phyloP scores from a whole-genome alignment of 2,329 filamentous ascomycete species.

The Leptodontidium sp. region DNA sequence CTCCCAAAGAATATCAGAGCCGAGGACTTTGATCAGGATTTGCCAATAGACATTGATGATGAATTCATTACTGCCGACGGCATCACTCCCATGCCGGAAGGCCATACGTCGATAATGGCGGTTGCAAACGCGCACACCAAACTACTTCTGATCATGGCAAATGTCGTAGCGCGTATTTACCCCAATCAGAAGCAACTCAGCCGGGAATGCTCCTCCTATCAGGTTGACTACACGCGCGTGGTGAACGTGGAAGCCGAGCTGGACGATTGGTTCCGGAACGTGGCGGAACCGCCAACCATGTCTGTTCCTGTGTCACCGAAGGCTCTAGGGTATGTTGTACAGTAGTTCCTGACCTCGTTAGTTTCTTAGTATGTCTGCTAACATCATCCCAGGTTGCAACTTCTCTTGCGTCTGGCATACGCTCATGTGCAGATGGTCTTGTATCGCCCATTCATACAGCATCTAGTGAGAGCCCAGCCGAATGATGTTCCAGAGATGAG shows the following conservation, averaged over 20 bases:
- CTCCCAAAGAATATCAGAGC: constrained; percentile 67
- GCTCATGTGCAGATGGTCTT: constrained; percentile 81
- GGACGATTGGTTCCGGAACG: constrained; percentile 64
- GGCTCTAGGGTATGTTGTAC: constrained; percentile 54
- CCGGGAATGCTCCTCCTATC: constrained; percentile 18
- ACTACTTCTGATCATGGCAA: constrained; percentile 66
- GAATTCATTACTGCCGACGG: constrained; percentile 66
- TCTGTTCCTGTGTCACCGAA: constrained; percentile 9
- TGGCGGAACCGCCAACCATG: constrained; percentile 49
- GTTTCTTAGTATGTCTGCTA: constrained; percentile 37
- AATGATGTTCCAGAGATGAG: constrained; percentile 70
- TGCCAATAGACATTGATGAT: constrained; percentile 70
- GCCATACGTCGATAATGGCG: constrained; percentile 64
- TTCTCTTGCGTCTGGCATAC: constrained; percentile 78
- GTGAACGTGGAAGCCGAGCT: constrained; percentile 46
- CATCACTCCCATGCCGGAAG: constrained; percentile 60
- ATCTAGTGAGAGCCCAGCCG: constrained; percentile 70
- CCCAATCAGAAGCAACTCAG: constrained; percentile 56
- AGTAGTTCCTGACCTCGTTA: constrained; percentile 35
- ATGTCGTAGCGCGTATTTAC: constrained; percentile 68
- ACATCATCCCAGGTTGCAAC: constrained; percentile 62
- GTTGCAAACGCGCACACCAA: constrained; percentile 70
- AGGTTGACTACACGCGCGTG: constrained; percentile 16
- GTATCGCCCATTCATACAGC: constrained; percentile 84
- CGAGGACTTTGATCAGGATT: constrained; percentile 70